These are phyloP conservation scores for Microbotryum scabiosae DNA, from an alignment of 1,284 basidiomycete genomes.

Conservation along the genomic window DNA sequence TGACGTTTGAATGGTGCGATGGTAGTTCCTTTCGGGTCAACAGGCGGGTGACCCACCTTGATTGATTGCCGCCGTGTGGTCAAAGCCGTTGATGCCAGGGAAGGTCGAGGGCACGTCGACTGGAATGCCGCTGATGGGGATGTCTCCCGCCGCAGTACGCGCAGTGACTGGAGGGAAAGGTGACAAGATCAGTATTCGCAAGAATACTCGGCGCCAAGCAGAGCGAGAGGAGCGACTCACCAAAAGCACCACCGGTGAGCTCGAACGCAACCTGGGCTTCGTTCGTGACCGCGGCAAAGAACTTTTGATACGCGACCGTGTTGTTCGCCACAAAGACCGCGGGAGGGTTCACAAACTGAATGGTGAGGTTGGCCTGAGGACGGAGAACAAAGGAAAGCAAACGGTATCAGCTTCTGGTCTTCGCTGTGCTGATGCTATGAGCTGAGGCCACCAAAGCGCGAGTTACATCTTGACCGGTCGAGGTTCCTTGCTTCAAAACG, in stretches of 20 bases:
- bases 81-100: conserved; percentile 25
- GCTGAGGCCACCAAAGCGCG: too few relatives aligned
- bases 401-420: too few relatives aligned
- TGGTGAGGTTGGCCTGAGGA: conserved; percentile 13
- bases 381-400: too few relatives aligned
- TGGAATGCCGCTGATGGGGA: conserved; percentile 57
- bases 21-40: conserved; percentile 7
- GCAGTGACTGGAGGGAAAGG: conserved; percentile 46
- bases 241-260: conserved; percentile 19
- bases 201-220: too few relatives aligned
- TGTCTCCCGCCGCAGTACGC: conserved; percentile 57
- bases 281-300: conserved; percentile 20
- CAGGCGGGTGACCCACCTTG: conserved; percentile 9
- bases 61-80: conserved; percentile 31
- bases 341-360: conserved; percentile 6
- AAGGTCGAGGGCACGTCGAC: conserved; percentile 39
- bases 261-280: conserved; percentile 6
- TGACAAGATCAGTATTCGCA: background rate
- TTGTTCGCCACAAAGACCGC: conserved; percentile 11
- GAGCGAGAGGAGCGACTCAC: background rate
- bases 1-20: conserved; percentile 4
- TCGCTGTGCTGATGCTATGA: too few relatives aligned
- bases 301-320: conserved; percentile 7
- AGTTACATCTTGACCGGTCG: conserved; percentile 17
- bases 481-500: conserved; percentile 12